Evolutionary conservation across 306 rosid genomes (phyloP), one percentile per base, ranked within the genome.

Genomic region (Leucaena leucocephala): DNA sequence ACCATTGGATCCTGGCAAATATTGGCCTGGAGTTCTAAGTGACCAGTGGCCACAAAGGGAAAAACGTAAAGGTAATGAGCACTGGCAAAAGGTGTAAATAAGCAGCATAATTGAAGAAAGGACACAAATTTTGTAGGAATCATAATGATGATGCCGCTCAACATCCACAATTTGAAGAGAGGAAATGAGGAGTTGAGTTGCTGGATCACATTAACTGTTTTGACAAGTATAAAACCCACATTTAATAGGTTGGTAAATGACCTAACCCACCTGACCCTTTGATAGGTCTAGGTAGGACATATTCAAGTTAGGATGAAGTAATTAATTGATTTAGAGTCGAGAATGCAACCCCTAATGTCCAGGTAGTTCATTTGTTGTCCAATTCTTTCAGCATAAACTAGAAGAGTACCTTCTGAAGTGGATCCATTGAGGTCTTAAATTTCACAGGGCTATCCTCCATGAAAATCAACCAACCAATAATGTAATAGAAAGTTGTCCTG

Each of bases 351-450:
- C 7, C 45, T 35, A 3, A 59, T 70, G 68, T 50, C 52, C 54
- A 76, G 50, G 12, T 22, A 35, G 40, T 72, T 72, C 27, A 27
- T 27, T 27, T 27, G 27, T 27, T 27, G 27, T 27, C 27, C 72
- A 78, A 40, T 46, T 15, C 21, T 72, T 46, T 78, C 63, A 15
- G 22, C 66, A 62, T 48, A 46, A 39, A n/a, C 8, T 33, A 42
- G 33, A 36, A 58, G 63, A 22, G 12, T 87, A 92, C 98, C 91
- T 94, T 93, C 86, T 88, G 88, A 72, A 94, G 95, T 63, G 98
- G 98, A 81, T 92, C 98, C 97, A 94, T 94, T 42, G 98, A 94
- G 71, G 97, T 89, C 90, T 91, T 94, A 81, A 94, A 94, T 85
- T 92, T 94, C 78, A 88, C 92, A 27, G 92, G 88, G 83, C 97